Evolutionary conservation across 139 green algal genomes (phyloP).

Genomic region (Deuterostichococcus epilithicus): DNA sequence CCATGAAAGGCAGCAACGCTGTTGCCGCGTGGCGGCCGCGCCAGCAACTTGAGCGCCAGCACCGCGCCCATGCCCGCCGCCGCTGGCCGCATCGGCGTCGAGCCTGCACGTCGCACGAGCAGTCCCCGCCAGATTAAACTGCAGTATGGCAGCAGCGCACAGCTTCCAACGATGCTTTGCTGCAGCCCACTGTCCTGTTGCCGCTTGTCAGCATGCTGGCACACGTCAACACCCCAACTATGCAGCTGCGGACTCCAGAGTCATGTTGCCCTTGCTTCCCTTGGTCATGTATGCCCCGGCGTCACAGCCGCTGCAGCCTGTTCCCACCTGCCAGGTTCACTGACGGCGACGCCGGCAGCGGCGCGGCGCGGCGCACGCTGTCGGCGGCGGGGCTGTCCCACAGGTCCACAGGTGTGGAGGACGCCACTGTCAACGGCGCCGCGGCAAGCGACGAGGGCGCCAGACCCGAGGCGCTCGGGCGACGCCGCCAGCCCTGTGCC

Average conservation of each 20-base stretch:
- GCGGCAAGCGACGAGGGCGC: too few species aligned
- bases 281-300: too few species aligned
- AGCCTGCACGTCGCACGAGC: background rate
- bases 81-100: background rate
- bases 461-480: background rate
- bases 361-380: background rate
- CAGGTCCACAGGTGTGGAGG: background rate
- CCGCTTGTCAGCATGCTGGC: background rate
- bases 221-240: too few species aligned
- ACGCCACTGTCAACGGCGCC: background rate
- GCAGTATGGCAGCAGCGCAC: too few species aligned
- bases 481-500: background rate
- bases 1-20: conserved; percentile 22
- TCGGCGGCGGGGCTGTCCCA: background rate
- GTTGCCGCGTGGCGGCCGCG: conserved; percentile 26
- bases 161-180: too few species aligned
- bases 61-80: background rate
- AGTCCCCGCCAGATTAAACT: background rate
- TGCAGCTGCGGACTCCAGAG: too few species aligned
- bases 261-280: too few species aligned
- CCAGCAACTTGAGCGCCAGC: conserved; percentile 30
- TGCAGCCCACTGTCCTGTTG: background rate
- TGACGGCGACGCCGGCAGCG: background rate
- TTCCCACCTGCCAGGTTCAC: too few species aligned
- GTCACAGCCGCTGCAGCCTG: too few species aligned